phyloP scores from a whole-genome alignment of 2,329 filamentous ascomycete species.

The Cercospora zeina region DNA sequence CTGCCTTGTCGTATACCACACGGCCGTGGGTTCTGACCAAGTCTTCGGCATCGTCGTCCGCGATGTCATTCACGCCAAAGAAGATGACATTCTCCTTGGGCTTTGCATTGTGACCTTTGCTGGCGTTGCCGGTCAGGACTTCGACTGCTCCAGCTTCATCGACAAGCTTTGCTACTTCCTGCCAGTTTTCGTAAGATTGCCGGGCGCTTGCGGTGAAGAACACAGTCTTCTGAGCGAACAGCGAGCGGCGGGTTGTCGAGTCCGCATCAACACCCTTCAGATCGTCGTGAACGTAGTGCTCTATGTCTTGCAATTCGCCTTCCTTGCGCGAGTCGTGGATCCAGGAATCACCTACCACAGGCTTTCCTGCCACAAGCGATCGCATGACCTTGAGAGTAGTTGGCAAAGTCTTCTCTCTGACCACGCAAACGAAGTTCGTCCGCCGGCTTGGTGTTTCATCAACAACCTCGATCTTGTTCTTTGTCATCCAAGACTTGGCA shows the following conservation, averaged over 20 bases:
- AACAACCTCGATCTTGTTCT: constrained; percentile 36
- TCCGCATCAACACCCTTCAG: constrained; percentile 36
- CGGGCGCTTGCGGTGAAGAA: constrained; percentile 49
- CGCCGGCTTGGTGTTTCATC: constrained; percentile 40
- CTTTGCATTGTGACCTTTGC: constrained; percentile 30
- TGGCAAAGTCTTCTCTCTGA: constrained; percentile 43
- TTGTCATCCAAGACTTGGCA: constrained; percentile 41
- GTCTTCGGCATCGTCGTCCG: constrained; percentile 41
- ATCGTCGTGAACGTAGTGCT: constrained; percentile 17
- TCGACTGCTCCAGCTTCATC: constrained; percentile 43
- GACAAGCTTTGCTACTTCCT: constrained; percentile 44
- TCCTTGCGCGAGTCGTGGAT: constrained; percentile 43
- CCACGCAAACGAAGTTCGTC: constrained; percentile 40
- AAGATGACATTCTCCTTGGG: constrained; percentile 39
- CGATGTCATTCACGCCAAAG: constrained; percentile 41
- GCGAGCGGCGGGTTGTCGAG: constrained; percentile 40
- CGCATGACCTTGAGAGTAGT: constrained; percentile 51
- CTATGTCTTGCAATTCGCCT: constrained; percentile 24
- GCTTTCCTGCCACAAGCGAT: constrained; percentile 46
- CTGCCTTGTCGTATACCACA: constrained; percentile 46
- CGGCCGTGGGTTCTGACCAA: constrained; percentile 41
- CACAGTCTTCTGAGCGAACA: constrained; percentile 53
- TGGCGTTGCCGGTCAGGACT: constrained; percentile 30
- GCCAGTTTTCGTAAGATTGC: constrained; percentile 42
- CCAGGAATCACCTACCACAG: constrained; percentile 53